Percentiles rank a stretch among this genome's conserved stretches.
phyloP scores from a whole-genome alignment of 2,329 filamentous ascomycete species.

The Botrytis tulipae region DNA sequence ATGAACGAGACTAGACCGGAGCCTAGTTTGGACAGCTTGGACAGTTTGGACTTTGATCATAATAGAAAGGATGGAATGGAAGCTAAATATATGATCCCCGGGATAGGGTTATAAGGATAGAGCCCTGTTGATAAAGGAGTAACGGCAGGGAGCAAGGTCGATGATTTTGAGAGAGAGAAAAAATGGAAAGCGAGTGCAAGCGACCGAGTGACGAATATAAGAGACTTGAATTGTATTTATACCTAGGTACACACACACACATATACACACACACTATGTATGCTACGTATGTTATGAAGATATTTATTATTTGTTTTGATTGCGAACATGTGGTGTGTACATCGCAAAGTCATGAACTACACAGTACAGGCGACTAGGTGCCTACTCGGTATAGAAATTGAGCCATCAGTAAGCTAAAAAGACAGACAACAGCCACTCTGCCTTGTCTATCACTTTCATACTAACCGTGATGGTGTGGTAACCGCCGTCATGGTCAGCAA shows the following conservation, averaged over 20 bases:
- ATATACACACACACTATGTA: not conserved
- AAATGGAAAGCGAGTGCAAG: not conserved
- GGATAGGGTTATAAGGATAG: not conserved
- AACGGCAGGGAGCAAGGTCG: not conserved
- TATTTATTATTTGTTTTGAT: not conserved
- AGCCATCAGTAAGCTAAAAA: not conserved
- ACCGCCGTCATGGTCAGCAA: conserved; percentile 1
- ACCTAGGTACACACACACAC: not conserved
- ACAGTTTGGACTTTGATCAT: not conserved
- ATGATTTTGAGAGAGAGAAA: not conserved
- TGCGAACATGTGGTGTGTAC: not conserved
- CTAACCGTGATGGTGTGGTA: not conserved
- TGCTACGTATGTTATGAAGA: not conserved
- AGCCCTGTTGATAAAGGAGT: not conserved
- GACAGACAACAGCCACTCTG: not conserved
- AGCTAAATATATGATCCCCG: not conserved
- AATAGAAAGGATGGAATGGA: not conserved
- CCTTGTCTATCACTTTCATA: not conserved
- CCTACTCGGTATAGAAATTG: not conserved
- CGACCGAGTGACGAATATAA: not conserved
- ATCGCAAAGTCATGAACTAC: not conserved
- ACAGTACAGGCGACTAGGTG: not conserved
- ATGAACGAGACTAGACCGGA: not conserved
- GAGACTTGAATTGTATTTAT: not conserved
- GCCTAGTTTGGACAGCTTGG: not conserved